Percentiles rank a stretch among this genome's conserved stretches.
phyloP scores from a whole-genome alignment of 495 filamentous ascomycete species.

The Hypomontagnella submonticulosa region DNA sequence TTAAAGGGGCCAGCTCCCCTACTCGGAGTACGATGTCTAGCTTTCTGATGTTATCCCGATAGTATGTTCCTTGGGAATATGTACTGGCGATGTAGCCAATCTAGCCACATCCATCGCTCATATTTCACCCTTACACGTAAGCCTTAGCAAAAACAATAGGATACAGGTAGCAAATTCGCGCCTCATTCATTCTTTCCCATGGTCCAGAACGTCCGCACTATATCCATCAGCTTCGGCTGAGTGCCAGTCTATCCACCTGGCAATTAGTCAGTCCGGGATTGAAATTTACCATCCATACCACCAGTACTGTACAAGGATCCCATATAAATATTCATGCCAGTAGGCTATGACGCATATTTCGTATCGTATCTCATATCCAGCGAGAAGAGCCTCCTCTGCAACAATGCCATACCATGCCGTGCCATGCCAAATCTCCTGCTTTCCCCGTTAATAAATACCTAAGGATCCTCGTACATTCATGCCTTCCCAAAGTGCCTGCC shows the following conservation, averaged over 20 bases:
- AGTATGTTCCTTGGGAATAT: no score
- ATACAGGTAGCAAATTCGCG: constrained; percentile 3
- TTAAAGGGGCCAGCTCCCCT: no score
- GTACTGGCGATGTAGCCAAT: no score
- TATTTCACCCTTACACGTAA: no score
- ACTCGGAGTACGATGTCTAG: no score
- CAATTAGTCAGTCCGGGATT: constrained; percentile 13
- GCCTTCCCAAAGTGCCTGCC: no score
- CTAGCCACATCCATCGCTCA: no score
- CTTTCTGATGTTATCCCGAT: no score
- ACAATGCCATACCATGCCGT: neutral
- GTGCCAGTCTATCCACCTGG: constrained; percentile 1
- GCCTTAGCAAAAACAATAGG: neutral
- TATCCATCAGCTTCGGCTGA: neutral
- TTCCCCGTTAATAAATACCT: no score
- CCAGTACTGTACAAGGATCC: constrained; percentile 36
- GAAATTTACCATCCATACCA: constrained; percentile 16
- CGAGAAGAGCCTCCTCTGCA: neutral
- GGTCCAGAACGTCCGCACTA: constrained; percentile 7
- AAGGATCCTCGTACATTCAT: no score
- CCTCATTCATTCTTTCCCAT: constrained; percentile 15
- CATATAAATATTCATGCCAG: constrained; percentile 19
- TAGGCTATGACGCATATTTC: constrained; percentile 23
- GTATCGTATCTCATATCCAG: constrained; percentile 29
- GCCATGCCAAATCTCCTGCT: neutral